These are phyloP conservation scores for Rhododendron henanense DNA, from an alignment of 148 eudicot species.

Conservation along the genomic window DNA sequence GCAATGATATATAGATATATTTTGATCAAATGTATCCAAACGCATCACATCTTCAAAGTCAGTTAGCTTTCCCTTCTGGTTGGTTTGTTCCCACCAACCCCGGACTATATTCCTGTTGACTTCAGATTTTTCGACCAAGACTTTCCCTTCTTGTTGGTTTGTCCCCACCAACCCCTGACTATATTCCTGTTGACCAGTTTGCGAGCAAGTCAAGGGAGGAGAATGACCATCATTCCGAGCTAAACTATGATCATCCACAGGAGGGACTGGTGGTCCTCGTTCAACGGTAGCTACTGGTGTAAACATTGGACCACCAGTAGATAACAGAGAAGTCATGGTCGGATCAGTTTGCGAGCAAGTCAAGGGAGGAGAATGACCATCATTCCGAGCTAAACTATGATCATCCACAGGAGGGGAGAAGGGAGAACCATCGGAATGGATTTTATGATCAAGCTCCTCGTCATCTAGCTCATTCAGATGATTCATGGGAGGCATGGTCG, in stretches of 20 bases:
- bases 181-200: constrained; percentile 37
- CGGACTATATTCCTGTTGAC: constrained; percentile 61
- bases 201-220: background rate
- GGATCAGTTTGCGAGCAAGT: background rate
- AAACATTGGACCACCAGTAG: background rate
- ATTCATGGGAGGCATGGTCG: background rate
- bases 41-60: constrained; percentile 58
- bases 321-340: background rate
- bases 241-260: too few relatives aligned
- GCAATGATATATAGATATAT: too few relatives aligned
- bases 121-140: constrained; percentile 71
- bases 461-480: background rate
- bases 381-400: background rate
- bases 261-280: too few relatives aligned
- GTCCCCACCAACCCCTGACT: constrained; percentile 84
- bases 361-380: background rate
- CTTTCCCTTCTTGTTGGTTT: constrained; percentile 73
- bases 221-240: background rate
- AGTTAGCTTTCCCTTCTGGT: constrained; percentile 53
- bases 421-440: background rate
- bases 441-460: background rate
- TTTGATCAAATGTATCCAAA: constrained; percentile 14
- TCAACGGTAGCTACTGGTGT: background rate
- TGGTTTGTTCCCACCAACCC: constrained; percentile 96
- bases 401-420: background rate